These are phyloP conservation scores for Aspergillus sclerotialis DNA, from an alignment of 2,329 filamentous ascomycete genomes.

Conservation along the genomic window DNA sequence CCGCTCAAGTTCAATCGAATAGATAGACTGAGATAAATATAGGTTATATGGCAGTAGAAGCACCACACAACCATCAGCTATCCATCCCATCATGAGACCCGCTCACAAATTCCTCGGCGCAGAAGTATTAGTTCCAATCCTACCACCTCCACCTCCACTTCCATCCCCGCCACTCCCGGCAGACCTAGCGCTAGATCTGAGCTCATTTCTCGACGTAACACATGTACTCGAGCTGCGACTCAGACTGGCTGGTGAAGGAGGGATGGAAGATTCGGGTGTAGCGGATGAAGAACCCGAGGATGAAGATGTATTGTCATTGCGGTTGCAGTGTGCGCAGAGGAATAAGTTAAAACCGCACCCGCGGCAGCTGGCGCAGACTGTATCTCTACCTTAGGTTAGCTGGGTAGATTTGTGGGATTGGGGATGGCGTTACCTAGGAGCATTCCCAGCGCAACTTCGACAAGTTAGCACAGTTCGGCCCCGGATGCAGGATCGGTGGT, in stretches of 20 bases:
- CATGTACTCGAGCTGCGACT: conserved; percentile 23
- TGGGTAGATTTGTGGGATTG: not conserved
- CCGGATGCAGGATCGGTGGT: conserved; percentile 26
- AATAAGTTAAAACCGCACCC: conserved; percentile 26
- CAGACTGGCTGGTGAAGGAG: conserved; percentile 17
- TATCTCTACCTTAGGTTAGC: conserved; percentile 13
- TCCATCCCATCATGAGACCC: too few relatives aligned
- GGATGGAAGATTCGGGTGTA: conserved; percentile 9
- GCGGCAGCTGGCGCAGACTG: conserved; percentile 20
- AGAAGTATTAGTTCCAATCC: conserved; percentile 13
- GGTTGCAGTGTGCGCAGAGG: conserved; percentile 24
- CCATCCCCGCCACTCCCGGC: conserved; percentile 9
- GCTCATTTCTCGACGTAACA: conserved; percentile 14
- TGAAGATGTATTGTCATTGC: conserved; percentile 5
- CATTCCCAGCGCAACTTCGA: conserved; percentile 29
- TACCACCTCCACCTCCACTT: conserved; percentile 12
- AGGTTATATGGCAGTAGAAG: not conserved
- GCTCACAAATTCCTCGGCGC: conserved; percentile 12
- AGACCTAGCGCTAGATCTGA: conserved; percentile 2
- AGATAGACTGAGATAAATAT: too few relatives aligned
- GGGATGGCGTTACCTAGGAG: conserved; percentile 22
- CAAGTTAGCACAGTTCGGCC: conserved; percentile 28
- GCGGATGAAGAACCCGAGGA: conserved; percentile 9
- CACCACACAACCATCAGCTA: conserved; percentile 4
- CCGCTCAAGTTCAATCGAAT: too few relatives aligned